Percentiles rank a stretch among this genome's conserved stretches.
phyloP scores from a whole-genome alignment of 2,329 filamentous ascomycete genomes.

The Chaetomium strumarium region DNA sequence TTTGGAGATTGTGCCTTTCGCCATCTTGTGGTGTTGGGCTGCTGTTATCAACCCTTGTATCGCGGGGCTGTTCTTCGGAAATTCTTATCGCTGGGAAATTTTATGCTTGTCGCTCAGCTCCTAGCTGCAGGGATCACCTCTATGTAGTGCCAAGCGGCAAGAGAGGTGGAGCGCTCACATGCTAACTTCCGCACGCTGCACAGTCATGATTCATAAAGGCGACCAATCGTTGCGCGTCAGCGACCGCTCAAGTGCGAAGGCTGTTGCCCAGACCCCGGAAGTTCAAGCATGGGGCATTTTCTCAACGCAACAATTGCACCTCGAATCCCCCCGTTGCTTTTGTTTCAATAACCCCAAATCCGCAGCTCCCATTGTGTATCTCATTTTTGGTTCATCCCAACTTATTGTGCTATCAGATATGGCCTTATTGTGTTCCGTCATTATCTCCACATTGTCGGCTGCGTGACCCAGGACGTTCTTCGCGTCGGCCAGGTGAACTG shows the following conservation, averaged over 20 bases:
- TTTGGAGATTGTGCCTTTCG: slow-evolving; percentile 29
- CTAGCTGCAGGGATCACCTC: too few species aligned
- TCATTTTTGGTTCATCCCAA: not conserved
- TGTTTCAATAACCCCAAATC: not conserved
- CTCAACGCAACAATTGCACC: not conserved
- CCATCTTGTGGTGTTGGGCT: slow-evolving; percentile 26
- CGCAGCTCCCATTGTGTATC: not conserved
- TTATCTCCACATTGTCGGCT: slow-evolving; percentile 9
- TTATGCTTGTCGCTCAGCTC: not conserved
- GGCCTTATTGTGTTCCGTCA: slow-evolving; percentile 9
- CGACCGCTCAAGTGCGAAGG: too few species aligned
- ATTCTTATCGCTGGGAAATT: slow-evolving; percentile 16
- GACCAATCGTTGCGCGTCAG: too few species aligned
- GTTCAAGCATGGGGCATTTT: too few species aligned
- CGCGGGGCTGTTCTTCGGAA: not conserved
- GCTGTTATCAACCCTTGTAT: slow-evolving; percentile 3
- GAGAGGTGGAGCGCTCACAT: too few species aligned
- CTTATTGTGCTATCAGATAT: slow-evolving; percentile 9
- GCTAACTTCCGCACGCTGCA: too few species aligned
- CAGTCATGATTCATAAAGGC: too few species aligned
- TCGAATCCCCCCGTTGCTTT: not conserved
- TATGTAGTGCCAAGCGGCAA: too few species aligned
- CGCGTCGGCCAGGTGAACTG: not conserved
- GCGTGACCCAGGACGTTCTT: slow-evolving; percentile 3
- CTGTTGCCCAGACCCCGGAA: too few species aligned